Evolutionary conservation across 169 alveolate genomes (phyloP).

Genomic region (Eimeria nieschulzi): DNA sequence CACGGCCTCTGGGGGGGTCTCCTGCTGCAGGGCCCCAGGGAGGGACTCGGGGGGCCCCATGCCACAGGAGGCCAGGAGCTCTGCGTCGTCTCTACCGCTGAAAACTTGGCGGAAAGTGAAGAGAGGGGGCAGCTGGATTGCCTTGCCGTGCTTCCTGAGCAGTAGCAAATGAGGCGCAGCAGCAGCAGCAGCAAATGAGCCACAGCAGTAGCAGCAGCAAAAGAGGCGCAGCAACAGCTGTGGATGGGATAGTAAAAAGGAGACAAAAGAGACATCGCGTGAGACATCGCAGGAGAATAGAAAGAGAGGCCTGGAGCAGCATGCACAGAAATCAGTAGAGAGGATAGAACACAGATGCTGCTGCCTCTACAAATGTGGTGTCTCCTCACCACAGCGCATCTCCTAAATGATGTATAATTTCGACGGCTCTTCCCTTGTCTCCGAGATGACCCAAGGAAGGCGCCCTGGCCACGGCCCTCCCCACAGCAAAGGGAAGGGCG

Average conservation of each 20-base stretch:
- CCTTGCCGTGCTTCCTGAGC: slow-evolving; percentile 39
- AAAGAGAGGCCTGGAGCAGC: neutral
- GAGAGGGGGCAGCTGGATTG: slow-evolving; percentile 14
- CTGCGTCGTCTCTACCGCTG: slow-evolving; percentile 44
- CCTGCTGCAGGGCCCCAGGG: slow-evolving; percentile 20
- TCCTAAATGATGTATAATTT: slow-evolving; percentile 46
- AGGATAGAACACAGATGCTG: neutral
- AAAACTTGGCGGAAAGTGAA: slow-evolving; percentile 18
- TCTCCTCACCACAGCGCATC: slow-evolving; percentile 63
- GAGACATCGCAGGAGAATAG: neutral
- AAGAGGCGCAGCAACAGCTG: neutral
- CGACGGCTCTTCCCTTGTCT: slow-evolving; percentile 66
- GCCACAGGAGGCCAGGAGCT: slow-evolving; percentile 48
- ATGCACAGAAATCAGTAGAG: too few species aligned
- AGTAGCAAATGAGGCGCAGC: neutral
- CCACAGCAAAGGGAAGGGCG: slow-evolving; percentile 69
- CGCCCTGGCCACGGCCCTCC: slow-evolving; percentile 45
- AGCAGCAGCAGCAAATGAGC: neutral
- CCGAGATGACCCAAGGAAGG: slow-evolving; percentile 48
- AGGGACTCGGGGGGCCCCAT: slow-evolving; percentile 47
- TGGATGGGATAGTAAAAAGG: neutral
- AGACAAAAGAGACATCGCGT: neutral
- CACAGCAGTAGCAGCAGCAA: neutral
- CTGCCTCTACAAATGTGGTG: too few species aligned
- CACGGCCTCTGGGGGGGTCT: neutral